Conservation (phyloP, 768 basidiomycete species). For the Pluteus cervinus region DNA sequence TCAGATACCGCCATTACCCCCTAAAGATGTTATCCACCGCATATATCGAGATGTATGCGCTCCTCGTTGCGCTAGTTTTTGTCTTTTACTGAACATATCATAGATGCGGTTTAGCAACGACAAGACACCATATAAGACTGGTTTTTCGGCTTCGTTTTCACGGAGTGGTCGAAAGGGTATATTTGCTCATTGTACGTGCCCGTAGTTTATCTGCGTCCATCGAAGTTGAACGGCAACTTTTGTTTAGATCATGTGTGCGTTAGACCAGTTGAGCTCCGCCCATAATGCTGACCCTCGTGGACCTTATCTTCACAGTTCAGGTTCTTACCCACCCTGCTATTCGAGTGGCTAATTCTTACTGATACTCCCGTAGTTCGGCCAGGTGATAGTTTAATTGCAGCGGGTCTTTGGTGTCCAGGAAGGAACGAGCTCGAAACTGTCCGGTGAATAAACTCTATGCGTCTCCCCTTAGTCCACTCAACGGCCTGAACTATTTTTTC, state of each 20-base stretch:
- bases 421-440: conserved; percentile 77
- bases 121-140: conserved; percentile 92
- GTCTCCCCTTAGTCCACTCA: not conserved
- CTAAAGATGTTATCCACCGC: conserved; percentile 87
- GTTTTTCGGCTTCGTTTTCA: conserved; percentile 79
- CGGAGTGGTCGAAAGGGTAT: conserved; percentile 86
- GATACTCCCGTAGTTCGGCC: too few relatives aligned
- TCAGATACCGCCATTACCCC: conserved; percentile 82
- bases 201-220: conserved; percentile 1
- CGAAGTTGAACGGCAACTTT: conserved; percentile 1
- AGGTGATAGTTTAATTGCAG: conserved; percentile 68
- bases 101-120: conserved; percentile 89
- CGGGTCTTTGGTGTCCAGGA: conserved; percentile 74
- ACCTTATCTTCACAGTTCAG: not conserved
- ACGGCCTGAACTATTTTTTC: not conserved
- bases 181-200: conserved; percentile 74
- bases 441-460: conserved; percentile 33
- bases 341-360: too few relatives aligned
- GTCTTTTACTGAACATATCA: not conserved
- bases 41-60: conserved; percentile 87
- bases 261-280: too few relatives aligned
- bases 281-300: conserved; percentile 4
- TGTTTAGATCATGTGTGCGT: conserved; percentile 58
- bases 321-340: too few relatives aligned
- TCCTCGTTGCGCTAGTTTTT: conserved; percentile 1